These are phyloP conservation scores for Phyllosticta citriasiana DNA, from an alignment of 2,329 filamentous ascomycete species.

Conservation along the genomic window DNA sequence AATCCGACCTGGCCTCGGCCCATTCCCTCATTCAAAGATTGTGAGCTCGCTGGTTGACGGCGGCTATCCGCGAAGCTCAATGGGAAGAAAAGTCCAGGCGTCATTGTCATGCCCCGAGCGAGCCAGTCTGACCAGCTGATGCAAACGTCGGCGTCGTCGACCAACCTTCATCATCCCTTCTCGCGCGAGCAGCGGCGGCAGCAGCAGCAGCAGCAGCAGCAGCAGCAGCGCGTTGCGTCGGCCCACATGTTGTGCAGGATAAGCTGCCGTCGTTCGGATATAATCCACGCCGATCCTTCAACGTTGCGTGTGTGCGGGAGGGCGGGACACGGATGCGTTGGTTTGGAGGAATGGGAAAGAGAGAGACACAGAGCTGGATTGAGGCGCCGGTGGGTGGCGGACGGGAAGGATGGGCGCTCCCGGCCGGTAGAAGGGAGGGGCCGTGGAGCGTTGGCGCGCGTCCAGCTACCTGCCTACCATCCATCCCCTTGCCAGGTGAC, in stretches of 20 bases:
- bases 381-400: background rate
- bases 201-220: too few relatives aligned
- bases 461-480: background rate
- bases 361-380: background rate
- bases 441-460: background rate
- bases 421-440: background rate
- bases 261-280: background rate
- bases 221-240: background rate
- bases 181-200: background rate
- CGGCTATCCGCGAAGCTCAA: background rate
- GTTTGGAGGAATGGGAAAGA: background rate
- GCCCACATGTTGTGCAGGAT: background rate
- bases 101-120: too few relatives aligned
- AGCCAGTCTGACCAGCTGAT: background rate
- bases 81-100: background rate
- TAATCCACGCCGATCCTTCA: background rate
- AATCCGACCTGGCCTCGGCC: background rate
- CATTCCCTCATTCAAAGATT: background rate
- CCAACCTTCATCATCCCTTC: background rate
- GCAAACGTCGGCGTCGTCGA: background rate
- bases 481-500: background rate
- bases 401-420: background rate
- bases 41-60: background rate
- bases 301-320: background rate
- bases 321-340: background rate